Evolutionary conservation across 1,284 basidiomycete species (phyloP), one percentile per base, ranked within the genome.

Genomic region (Trichosporon inkin): DNA sequence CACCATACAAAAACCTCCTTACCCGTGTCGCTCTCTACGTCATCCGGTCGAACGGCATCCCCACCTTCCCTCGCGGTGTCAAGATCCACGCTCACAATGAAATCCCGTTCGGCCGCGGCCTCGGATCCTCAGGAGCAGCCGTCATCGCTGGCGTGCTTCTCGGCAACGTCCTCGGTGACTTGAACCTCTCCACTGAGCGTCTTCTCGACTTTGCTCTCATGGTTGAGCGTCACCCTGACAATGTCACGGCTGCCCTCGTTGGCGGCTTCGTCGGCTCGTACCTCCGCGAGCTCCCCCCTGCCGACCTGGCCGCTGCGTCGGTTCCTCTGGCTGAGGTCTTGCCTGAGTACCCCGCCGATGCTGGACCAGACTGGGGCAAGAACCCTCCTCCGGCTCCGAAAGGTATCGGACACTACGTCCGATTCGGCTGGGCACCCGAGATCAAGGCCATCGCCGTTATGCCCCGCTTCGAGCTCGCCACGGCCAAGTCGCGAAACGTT

Each of bases 191-290:
- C 16, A 82, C 79, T 34, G 84, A 83, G 55, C 85, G 96, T 28
- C 82, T 96, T 68, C 84, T 99, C 60, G 96, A 99, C 79, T 95
- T 92, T 74, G 94, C 96, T 1, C 83, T 99, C 60, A 99, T 99
- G 96, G 94, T 99, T 70, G 96, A 99, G 79, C 85, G 96, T 10
- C 96, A 99, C 77, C 96, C 96, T 8, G 96, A 99, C 80, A 99
- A 99, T 76, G 95, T 99, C 67, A 96, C 96, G 0, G 96, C 96
- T 0, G 95, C 95, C 0, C 85, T 99, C 36, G 84, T 98, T 34
- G 96, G 96, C 39, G 96, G 96, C 0, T 99, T 99, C 75, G 92
- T 99, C n/a, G 96, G 95, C 10, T 91, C 89, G 6, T 99, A 99
- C 81, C 84, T 99, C 58, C 85, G 88, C 61, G 95, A 98, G 75